Base-by-base conservation (phyloP, 345 rosid species). In the Corymbia maculata region DNA sequence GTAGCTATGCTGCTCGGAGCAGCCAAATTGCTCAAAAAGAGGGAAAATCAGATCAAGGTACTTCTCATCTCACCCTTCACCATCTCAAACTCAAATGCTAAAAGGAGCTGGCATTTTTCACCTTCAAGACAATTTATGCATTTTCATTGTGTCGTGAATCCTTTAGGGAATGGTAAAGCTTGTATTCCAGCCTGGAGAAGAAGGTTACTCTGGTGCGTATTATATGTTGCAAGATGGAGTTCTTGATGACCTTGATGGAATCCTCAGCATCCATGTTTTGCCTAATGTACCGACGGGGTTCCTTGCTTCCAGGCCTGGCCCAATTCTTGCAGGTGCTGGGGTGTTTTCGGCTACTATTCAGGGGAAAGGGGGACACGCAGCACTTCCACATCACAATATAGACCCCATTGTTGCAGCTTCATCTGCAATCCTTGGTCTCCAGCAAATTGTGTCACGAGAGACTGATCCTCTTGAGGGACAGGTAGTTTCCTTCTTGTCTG, bases 121-220 rank as follows among this genome's bases (percentile, higher is more conserved):
- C 66, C 52, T 9, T 75, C 47, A 11, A 82, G 45, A 45, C 64
- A 49, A 42, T 85, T 85, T 28, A 51, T 52, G 22, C 49, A 10
- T 44, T 87, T 30, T 70, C 6, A 3, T 47, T 36, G n/a, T 24
- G 49, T 28, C 26, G 51, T 51, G 49, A n/a, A 86, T 89, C 51
- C n/a, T 36, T 51, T 61, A 96, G 95, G 96, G 98, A 85, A 96
- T 95, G 1, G 92, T 95, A 91, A 96, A 94, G 86, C 95, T 95
- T 61, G 95, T 96, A 85, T 96, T 94, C 92, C 98, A 96, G 92
- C 97, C 98, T 24, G 97, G 95, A 1, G 97, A 96, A 89, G 97
- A 96, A 89, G 96, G 97, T 42, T 89, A 93, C 88, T 92, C 93
- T 3, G 96, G 97, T 88, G 97, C 97, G 51, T 92, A 93, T 90